These are phyloP conservation scores for Nitzschia inconspicua DNA, from an alignment of 108 stramenopile species.

Conservation along the genomic window DNA sequence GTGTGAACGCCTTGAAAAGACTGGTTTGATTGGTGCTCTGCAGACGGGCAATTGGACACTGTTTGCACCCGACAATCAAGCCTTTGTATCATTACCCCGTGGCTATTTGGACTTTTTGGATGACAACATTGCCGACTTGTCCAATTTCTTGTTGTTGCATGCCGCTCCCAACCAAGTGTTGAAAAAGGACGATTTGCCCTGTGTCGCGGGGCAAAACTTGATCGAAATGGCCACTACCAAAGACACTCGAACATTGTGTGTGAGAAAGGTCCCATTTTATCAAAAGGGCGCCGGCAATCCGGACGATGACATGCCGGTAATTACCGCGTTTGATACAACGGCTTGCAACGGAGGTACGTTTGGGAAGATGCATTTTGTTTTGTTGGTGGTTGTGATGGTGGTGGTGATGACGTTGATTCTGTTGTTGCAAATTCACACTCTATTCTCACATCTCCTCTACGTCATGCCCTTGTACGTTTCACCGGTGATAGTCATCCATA, in stretches of 20 bases:
- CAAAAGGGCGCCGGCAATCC: conserved; percentile 30
- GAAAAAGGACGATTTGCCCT: conserved; percentile 10
- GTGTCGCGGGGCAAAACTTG: conserved; percentile 1
- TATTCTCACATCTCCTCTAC: no score
- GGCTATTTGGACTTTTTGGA: not conserved
- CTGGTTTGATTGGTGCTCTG: conserved; percentile 4
- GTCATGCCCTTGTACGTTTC: no score
- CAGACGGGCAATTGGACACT: conserved; percentile 5
- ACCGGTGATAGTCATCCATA: no score
- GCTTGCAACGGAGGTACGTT: conserved; percentile 58
- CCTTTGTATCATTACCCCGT: conserved; percentile 26
- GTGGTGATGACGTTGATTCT: no score
- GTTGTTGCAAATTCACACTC: no score
- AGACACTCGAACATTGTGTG: conserved; percentile 21
- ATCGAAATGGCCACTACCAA: conserved; percentile 35
- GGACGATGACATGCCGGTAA: conserved; percentile 7
- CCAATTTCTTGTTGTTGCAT: conserved; percentile 16
- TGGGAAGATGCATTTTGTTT: no score
- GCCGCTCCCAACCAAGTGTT: not conserved
- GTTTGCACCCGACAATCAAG: conserved; percentile 47
- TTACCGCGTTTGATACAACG: conserved; percentile 27
- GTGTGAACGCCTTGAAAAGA: not conserved
- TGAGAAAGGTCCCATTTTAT: not conserved
- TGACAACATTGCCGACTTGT: conserved; percentile 9
- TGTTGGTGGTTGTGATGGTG: no score